Percentiles rank a stretch among this genome's conserved stretches.
Evolutionary conservation across 2,329 filamentous ascomycete species (phyloP).

Genomic region (Colletotrichum incanum): DNA sequence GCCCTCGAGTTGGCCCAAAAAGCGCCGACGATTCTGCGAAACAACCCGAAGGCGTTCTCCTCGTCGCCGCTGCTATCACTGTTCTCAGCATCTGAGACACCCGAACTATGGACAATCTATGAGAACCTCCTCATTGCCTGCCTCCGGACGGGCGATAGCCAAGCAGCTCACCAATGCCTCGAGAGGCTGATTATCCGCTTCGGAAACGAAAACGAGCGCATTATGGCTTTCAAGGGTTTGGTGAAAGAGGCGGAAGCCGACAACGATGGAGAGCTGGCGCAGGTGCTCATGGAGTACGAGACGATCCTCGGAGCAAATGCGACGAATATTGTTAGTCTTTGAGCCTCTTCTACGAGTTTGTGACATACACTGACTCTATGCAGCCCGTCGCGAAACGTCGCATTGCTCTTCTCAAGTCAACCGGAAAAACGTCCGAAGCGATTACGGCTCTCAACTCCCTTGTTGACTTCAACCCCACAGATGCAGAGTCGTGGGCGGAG

Average conservation of each 20-base stretch:
- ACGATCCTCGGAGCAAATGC: constrained; percentile 80
- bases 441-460: constrained; percentile 81
- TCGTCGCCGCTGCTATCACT: constrained; percentile 69
- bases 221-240: constrained; percentile 87
- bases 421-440: constrained; percentile 80
- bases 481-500: constrained; percentile 95
- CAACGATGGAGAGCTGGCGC: constrained; percentile 75
- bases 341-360: background rate
- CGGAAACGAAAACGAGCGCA: constrained; percentile 85
- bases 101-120: constrained; percentile 87
- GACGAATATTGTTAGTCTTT: constrained; percentile 80
- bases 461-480: constrained; percentile 87
- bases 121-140: constrained; percentile 91
- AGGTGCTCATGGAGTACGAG: constrained; percentile 84
- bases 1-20: constrained; percentile 73
- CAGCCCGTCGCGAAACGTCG: constrained; percentile 89
- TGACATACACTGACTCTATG: constrained; percentile 49
- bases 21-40: constrained; percentile 70
- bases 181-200: constrained; percentile 85
- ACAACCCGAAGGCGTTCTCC: constrained; percentile 68
- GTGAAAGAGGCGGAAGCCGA: constrained; percentile 87
- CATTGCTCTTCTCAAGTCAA: constrained; percentile 82
- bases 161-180: constrained; percentile 82
- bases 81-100: constrained; percentile 75
- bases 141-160: constrained; percentile 86